Percentiles rank a stretch among this genome's conserved stretches.
These are phyloP conservation scores for Porcisia hertigi DNA, from an alignment of 208 protist species.

Conservation along the genomic window DNA sequence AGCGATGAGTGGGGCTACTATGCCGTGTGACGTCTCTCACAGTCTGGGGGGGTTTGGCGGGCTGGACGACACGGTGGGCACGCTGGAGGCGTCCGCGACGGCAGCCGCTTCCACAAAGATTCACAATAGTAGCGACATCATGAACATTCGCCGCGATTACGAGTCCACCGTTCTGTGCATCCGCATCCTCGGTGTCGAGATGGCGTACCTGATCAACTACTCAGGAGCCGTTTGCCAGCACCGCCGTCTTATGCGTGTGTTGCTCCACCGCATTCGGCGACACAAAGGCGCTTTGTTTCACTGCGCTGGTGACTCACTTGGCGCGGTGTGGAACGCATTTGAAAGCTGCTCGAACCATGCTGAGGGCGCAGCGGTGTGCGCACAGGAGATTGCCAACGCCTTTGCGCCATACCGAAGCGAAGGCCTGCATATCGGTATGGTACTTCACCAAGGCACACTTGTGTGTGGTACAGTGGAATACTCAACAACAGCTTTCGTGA, in stretches of 20 bases:
- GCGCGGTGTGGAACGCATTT: constrained; percentile 86
- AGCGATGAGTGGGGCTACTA: background rate
- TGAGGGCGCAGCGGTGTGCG: constrained; percentile 65
- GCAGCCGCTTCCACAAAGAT: background rate
- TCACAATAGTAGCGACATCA: constrained; percentile 25
- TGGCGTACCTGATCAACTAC: constrained; percentile 75
- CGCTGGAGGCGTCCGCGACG: constrained; percentile 8
- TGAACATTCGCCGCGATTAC: constrained; percentile 59
- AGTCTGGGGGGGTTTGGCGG: constrained; percentile 10
- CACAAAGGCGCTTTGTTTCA: constrained; percentile 77
- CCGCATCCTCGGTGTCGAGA: constrained; percentile 57
- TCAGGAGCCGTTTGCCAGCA: constrained; percentile 60
- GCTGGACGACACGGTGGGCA: background rate
- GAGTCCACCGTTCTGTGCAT: constrained; percentile 71
- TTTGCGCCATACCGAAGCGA: constrained; percentile 52
- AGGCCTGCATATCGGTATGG: constrained; percentile 75
- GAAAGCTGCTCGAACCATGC: constrained; percentile 76
- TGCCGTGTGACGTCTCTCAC: background rate
- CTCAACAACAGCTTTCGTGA: constrained; percentile 76
- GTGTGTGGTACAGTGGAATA: constrained; percentile 83
- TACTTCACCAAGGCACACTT: constrained; percentile 78
- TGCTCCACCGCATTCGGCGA: constrained; percentile 67
- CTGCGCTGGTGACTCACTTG: constrained; percentile 71
- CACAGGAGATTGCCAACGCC: constrained; percentile 58
- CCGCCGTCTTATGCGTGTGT: constrained; percentile 73